Percentiles rank a stretch among this genome's conserved stretches.
Evolutionary conservation across 331 rosid species (phyloP).

Genomic region (Cydonia oblonga): DNA sequence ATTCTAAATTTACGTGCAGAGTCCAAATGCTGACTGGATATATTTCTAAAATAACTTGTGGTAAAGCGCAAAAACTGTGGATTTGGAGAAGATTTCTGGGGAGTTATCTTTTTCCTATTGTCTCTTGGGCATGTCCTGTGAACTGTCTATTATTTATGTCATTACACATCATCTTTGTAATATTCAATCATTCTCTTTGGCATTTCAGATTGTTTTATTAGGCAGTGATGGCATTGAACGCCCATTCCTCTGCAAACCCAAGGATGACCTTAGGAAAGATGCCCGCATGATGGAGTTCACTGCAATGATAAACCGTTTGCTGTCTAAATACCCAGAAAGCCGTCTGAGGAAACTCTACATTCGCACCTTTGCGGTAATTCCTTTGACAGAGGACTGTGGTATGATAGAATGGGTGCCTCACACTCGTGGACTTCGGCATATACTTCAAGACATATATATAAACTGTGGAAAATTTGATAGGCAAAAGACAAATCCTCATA

Average conservation of each 20-base stretch:
- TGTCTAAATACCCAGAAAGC: constrained; percentile 94
- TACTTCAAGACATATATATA: constrained; percentile 79
- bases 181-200: constrained; percentile 2
- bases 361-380: constrained; percentile 91
- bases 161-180: constrained; percentile 15
- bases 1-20: neutral
- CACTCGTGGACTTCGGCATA: constrained; percentile 85
- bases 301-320: constrained; percentile 77
- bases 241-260: constrained; percentile 90
- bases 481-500: constrained; percentile 78
- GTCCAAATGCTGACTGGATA: neutral
- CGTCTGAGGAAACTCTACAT: constrained; percentile 88
- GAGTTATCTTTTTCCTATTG: neutral
- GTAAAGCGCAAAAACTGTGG: neutral
- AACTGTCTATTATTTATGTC: neutral
- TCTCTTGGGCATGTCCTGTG: constrained; percentile 11
- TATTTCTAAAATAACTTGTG: neutral
- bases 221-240: constrained; percentile 92
- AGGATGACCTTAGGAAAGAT: constrained; percentile 97
- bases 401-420: constrained; percentile 98
- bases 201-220: constrained; percentile 61
- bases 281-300: constrained; percentile 99
- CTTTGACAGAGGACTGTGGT: constrained; percentile 97
- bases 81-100: constrained; percentile 1
- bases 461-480: constrained; percentile 78